A percentile compares a stretch with the other conserved stretches of the same genome.
Conservation (phyloP, 2,329 filamentous ascomycete genomes). For the Talaromyces islandicus region DNA sequence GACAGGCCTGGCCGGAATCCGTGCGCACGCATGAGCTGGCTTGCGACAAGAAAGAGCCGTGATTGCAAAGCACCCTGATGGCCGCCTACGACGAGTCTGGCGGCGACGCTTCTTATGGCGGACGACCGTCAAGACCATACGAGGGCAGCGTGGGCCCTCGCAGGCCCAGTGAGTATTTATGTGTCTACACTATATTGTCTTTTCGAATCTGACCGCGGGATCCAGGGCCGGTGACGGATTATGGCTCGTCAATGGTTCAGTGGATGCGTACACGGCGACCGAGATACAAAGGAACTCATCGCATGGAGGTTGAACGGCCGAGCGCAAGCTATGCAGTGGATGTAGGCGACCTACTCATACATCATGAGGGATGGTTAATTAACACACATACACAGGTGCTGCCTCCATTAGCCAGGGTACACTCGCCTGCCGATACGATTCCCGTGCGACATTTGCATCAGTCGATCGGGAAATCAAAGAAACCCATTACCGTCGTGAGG, state of each 20-base stretch:
- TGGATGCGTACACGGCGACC: conserved; percentile 83
- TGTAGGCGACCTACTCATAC: conserved; percentile 47
- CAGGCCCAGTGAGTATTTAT: conserved; percentile 30
- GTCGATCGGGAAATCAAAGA: conserved; percentile 97
- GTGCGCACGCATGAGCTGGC: background rate
- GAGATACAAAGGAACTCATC: conserved; percentile 64
- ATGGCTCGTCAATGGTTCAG: conserved; percentile 81
- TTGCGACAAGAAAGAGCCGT: background rate
- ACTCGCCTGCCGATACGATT: conserved; percentile 75
- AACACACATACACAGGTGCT: conserved; percentile 59
- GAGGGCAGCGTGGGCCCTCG: conserved; percentile 30
- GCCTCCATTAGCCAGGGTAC: conserved; percentile 69
- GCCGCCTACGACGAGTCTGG: conserved; percentile 34
- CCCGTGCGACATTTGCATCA: conserved; percentile 95
- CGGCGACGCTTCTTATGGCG: conserved; percentile 26
- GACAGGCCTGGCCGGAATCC: no score
- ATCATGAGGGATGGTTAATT: background rate
- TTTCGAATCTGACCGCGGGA: conserved; percentile 1
- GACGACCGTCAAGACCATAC: conserved; percentile 25
- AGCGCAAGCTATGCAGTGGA: conserved; percentile 86
- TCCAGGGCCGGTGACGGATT: conserved; percentile 83
- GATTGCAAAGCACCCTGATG: conserved; percentile 15
- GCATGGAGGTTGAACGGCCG: conserved; percentile 74
- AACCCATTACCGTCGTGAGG: conserved; percentile 91
- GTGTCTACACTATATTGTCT: background rate